Evolutionary conservation across 148 eudicot species (phyloP).

Genomic region (Amaranthus palmeri): DNA sequence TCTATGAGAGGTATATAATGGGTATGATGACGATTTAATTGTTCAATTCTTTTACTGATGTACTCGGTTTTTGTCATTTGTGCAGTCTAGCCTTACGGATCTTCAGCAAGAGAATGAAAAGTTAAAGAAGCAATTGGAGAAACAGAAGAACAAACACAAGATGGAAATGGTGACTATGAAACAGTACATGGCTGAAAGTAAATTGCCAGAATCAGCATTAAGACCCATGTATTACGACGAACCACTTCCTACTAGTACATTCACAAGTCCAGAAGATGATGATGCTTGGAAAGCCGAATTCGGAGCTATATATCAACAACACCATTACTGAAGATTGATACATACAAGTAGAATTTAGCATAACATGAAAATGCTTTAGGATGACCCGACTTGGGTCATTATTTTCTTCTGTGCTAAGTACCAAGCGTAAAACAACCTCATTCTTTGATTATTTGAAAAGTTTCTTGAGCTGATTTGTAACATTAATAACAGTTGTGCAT

Average conservation of each 20-base stretch:
- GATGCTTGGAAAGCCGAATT: conserved; percentile 94
- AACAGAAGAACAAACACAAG: conserved; percentile 89
- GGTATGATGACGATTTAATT: no score
- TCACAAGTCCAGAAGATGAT: conserved; percentile 27
- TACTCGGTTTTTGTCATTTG: not conserved
- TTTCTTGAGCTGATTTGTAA: no score
- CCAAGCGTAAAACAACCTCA: no score
- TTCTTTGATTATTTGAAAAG: no score
- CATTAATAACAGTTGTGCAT: no score
- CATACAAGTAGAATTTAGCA: no score
- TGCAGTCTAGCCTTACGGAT: conserved; percentile 49
- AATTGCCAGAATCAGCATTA: conserved; percentile 79
- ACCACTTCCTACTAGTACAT: conserved; percentile 37
- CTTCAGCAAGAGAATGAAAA: conserved; percentile 74
- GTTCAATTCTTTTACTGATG: not conserved
- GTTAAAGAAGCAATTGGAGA: conserved; percentile 62
- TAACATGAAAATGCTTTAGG: no score
- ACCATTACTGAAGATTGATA: conserved; percentile 34
- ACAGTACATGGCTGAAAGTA: conserved; percentile 88
- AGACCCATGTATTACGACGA: conserved; percentile 53
- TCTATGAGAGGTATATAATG: no score
- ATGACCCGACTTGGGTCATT: no score
- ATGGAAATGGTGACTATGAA: conserved; percentile 94
- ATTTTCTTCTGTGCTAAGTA: no score
- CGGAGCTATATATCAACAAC: conserved; percentile 70